Evolutionary conservation across 768 basidiomycete genomes (phyloP).

Genomic region (Calvatia gigantea): DNA sequence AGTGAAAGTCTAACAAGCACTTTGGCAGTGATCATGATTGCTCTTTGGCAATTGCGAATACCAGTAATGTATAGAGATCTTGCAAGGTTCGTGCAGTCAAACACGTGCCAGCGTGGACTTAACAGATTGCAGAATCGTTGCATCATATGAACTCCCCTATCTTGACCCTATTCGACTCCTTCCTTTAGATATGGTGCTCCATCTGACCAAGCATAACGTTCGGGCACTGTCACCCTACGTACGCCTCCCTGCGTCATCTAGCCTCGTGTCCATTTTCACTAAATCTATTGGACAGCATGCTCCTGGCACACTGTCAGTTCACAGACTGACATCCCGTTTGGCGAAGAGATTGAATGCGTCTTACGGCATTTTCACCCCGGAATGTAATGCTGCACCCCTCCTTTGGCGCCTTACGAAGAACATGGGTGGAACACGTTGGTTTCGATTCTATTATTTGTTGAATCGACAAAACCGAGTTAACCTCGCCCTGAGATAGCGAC

Average conservation of each 20-base stretch:
- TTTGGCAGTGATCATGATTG: conserved; percentile 69
- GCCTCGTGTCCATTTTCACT: conserved; percentile 1
- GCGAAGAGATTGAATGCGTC: conserved; percentile 49
- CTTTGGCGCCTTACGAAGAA: conserved; percentile 72
- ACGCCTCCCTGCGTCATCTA: conserved; percentile 23
- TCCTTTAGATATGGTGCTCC: conserved; percentile 55
- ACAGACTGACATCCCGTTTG: conserved; percentile 58
- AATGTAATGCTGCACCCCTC: conserved; percentile 70
- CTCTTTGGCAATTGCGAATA: conserved; percentile 76
- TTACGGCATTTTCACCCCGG: conserved; percentile 66
- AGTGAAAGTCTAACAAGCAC: conserved; percentile 42
- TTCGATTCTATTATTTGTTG: not conserved
- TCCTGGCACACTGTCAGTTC: conserved; percentile 55
- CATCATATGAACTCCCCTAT: conserved; percentile 76
- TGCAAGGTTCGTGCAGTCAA: conserved; percentile 46
- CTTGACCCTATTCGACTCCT: conserved; percentile 65
- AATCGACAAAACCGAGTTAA: not conserved
- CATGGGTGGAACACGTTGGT: conserved; percentile 76
- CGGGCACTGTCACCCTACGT: conserved; percentile 72
- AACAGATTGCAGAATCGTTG: conserved; percentile 54
- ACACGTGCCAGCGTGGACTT: not conserved
- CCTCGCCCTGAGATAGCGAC: conserved; percentile 41
- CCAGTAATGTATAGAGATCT: conserved; percentile 78
- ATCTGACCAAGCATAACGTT: conserved; percentile 69
- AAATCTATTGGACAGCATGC: conserved; percentile 47